Evolutionary conservation across 2,329 filamentous ascomycete genomes (phyloP).

Genomic region (Aspergillus fumigatiaffinis): DNA sequence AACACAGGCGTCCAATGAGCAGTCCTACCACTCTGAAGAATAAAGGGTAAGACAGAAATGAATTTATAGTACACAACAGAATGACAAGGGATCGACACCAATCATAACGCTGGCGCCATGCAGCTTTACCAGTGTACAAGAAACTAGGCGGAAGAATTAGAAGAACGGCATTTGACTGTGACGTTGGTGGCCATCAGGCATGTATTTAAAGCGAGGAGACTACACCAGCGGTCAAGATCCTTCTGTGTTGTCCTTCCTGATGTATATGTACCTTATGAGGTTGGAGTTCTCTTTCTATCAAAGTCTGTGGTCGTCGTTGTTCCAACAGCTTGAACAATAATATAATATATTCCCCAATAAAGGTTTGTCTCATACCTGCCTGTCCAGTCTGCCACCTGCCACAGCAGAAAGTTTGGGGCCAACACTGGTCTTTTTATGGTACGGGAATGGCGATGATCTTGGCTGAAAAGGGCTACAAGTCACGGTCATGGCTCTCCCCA

Average conservation of each 20-base stretch:
- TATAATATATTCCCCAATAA: neutral
- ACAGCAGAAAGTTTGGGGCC: neutral
- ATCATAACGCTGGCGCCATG: neutral
- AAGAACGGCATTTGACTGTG: neutral
- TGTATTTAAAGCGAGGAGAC: neutral
- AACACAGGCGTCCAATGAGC: neutral
- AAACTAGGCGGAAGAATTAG: neutral
- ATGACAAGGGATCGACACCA: neutral
- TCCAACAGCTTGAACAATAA: neutral
- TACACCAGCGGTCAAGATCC: neutral
- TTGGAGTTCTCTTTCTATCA: neutral
- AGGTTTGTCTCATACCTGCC: neutral
- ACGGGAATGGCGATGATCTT: neutral
- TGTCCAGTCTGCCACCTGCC: neutral
- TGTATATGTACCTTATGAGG: neutral
- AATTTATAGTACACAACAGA: neutral
- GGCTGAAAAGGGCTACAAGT: neutral
- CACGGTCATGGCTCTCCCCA: neutral
- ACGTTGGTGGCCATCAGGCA: neutral
- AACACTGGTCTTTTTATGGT: neutral
- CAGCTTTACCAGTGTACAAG: neutral
- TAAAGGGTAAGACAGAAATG: neutral
- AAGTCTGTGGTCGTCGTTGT: neutral
- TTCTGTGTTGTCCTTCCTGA: neutral
- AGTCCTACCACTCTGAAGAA: neutral